Evolutionary conservation across 352 stramenopile genomes (phyloP).

Genomic region (Elongisporangium prolatum): DNA sequence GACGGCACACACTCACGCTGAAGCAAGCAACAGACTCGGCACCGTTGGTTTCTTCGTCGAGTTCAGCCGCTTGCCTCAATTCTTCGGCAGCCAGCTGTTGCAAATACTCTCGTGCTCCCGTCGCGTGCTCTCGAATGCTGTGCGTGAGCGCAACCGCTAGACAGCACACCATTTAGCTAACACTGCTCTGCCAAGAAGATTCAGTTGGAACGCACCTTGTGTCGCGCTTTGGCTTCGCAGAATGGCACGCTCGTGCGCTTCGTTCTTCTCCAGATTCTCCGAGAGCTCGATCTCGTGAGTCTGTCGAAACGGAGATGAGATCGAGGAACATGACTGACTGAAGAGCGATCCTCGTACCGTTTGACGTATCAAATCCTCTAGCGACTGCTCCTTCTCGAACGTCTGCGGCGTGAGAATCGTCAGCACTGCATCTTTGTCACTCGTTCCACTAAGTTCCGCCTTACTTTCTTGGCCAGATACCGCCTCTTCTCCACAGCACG

Average conservation of each 20-base stretch:
- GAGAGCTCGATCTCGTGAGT: slow-evolving; percentile 68
- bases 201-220: slow-evolving; percentile 24
- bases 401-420: slow-evolving; percentile 27
- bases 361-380: slow-evolving; percentile 64
- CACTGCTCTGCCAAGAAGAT: background rate
- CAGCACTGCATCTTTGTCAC: background rate
- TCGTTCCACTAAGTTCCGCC: background rate
- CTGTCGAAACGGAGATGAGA: slow-evolving; percentile 16
- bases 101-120: slow-evolving; percentile 49
- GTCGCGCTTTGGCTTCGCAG: slow-evolving; percentile 43
- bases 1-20: background rate
- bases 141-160: slow-evolving; percentile 52
- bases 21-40: background rate
- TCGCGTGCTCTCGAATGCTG: slow-evolving; percentile 58
- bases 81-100: slow-evolving; percentile 39
- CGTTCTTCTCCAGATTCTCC: slow-evolving; percentile 73
- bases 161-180: background rate
- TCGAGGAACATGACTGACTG: background rate
- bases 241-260: slow-evolving; percentile 58
- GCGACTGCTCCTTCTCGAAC: slow-evolving; percentile 75
- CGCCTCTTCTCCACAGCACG: slow-evolving; percentile 57
- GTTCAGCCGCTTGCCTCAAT: slow-evolving; percentile 20
- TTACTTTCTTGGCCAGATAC: slow-evolving; percentile 70
- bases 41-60: slow-evolving; percentile 43
- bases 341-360: slow-evolving; percentile 27